phyloP scores from a whole-genome alignment of 331 rosid species.

The Acacia pycnantha region DNA sequence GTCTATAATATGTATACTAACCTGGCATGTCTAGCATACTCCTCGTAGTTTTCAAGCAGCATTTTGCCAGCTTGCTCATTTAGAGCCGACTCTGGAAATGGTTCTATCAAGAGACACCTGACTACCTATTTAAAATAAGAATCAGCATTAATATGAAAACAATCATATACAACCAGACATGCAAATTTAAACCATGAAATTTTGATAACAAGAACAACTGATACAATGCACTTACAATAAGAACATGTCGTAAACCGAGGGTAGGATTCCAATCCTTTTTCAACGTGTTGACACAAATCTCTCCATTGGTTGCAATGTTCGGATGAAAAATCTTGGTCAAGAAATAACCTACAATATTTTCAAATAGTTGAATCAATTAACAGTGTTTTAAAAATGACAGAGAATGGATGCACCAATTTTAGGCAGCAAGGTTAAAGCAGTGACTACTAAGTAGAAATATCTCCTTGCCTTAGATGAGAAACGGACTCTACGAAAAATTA shows the following conservation, averaged over 20 bases:
- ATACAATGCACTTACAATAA: constrained; percentile 54
- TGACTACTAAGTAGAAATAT: background rate
- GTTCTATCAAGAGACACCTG: constrained; percentile 95
- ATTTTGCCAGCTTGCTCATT: constrained; percentile 96
- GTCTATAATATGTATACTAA: background rate
- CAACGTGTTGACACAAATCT: constrained; percentile 95
- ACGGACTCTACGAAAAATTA: background rate
- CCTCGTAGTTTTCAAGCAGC: constrained; percentile 91
- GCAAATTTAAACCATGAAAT: background rate
- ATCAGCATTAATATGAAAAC: background rate
- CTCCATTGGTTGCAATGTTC: constrained; percentile 82
- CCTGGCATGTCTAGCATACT: constrained; percentile 98
- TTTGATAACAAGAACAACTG: background rate
- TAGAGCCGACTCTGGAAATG: constrained; percentile 97
- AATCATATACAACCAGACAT: background rate
- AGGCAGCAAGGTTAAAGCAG: background rate
- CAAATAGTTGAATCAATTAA: background rate
- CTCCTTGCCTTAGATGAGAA: background rate
- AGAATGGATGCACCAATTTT: background rate
- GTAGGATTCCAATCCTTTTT: constrained; percentile 99
- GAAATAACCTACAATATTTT: constrained; percentile 67
- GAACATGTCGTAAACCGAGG: constrained; percentile 91
- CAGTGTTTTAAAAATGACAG: background rate
- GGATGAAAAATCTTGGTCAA: constrained; percentile 93
- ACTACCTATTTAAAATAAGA: constrained; percentile 66